Percentiles rank a stretch among this genome's conserved stretches.
Evolutionary conservation across 1,139 yeast genomes (phyloP).

Genomic region (Zygoascus sp.): DNA sequence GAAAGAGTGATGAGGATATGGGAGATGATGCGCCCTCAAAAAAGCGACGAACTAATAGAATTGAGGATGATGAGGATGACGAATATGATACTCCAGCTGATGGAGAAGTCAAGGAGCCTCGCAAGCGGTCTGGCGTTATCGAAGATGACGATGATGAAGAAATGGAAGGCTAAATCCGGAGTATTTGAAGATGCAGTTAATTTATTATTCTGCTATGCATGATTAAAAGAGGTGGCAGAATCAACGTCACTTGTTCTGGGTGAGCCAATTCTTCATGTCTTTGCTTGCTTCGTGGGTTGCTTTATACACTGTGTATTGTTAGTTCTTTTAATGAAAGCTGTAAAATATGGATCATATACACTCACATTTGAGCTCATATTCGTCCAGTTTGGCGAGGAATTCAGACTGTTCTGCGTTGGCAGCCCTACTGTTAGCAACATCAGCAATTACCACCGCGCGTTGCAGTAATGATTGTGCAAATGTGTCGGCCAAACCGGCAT

Average conservation of each 20-base stretch:
- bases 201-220: background rate
- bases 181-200: background rate
- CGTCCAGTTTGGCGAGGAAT: slow-evolving; percentile 66
- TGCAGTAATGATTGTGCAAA: slow-evolving; percentile 52
- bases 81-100: slow-evolving; percentile 19
- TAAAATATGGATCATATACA: background rate
- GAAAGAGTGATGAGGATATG: slow-evolving; percentile 15
- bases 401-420: slow-evolving; percentile 36
- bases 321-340: background rate
- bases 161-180: background rate
- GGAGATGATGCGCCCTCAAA: slow-evolving; percentile 19
- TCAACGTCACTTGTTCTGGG: slow-evolving; percentile 8
- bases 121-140: slow-evolving; percentile 22
- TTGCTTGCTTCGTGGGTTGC: slow-evolving; percentile 58
- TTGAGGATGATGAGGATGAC: slow-evolving; percentile 33
- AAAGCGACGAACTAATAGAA: slow-evolving; percentile 24
- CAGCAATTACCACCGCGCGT: slow-evolving; percentile 67
- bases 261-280: slow-evolving; percentile 61
- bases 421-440: slow-evolving; percentile 57
- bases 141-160: slow-evolving; percentile 30
- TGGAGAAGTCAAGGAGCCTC: slow-evolving; percentile 17
- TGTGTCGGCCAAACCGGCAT: slow-evolving; percentile 55
- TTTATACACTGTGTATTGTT: slow-evolving; percentile 42
- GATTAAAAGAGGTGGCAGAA: too few relatives aligned
- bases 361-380: slow-evolving; percentile 54